Base-by-base conservation (phyloP, 805 yeast species). In the Sugiyamaella mastotermitis region DNA sequence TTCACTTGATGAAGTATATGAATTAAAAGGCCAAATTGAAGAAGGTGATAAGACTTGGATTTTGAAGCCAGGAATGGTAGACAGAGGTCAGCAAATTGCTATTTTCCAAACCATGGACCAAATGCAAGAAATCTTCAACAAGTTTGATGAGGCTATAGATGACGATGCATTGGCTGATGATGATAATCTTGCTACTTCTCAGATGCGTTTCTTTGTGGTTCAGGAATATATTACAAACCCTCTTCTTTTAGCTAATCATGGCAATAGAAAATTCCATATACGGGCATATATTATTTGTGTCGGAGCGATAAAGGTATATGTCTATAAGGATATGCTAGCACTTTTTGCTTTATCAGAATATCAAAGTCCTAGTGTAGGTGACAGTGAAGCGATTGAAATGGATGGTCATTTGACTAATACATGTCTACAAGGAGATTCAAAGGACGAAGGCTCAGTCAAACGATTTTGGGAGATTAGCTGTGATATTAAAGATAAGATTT, bases 51-150 rank as follows among this genome's bases (percentile, higher is more conserved):
- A 56, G 15, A 74, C 80, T 33, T 90, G 94, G 88, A 92, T 92
- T 26, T 68, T 92, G 56, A 92, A 92, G 56, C 98, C 98, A 11
- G 79, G 95, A 47, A 87, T 92, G 96, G 83, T 94, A 53, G 98
- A 92, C 56, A 80, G 90, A 56, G 98, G 95, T 8, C 96, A 92
- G 57, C 98, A 98, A 0, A 90, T 92, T 35, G 65, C 95, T 27
- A 61, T 92, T 0, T 92, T 92, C 64, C 70, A 69, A 38, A 78
- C 87, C 0, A 68, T 85, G 24, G 84, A 78, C 6, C 92, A 87
- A 51, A 65, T 92, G 35, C 96, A 88, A 58, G 71, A 61, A 3
- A 79, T 90, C 3, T 90, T 92, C 58, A 83, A 92, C 51, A 76
- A 81, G 2, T 87, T 86, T 58, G 96, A 88, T 50, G 90, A 79